phyloP scores from a whole-genome alignment of 495 filamentous ascomycete genomes.

The Lasiosphaeris hirsuta region DNA sequence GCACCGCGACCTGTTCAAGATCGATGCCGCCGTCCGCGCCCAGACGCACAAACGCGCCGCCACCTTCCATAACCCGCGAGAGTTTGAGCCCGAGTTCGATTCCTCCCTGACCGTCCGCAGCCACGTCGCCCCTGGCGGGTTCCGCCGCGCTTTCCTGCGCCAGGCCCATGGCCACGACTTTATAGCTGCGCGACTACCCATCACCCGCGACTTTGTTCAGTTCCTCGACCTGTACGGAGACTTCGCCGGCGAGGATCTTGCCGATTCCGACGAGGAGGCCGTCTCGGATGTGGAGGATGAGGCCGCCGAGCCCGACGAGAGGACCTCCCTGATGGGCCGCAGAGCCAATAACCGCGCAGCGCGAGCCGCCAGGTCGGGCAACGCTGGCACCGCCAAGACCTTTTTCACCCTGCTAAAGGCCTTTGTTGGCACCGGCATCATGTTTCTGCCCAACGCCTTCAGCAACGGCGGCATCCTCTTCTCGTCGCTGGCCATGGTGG shows the following conservation, averaged over 20 bases:
- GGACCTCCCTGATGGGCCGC: constrained; percentile 53
- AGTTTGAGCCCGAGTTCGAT: constrained; percentile 24
- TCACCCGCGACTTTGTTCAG: constrained; percentile 63
- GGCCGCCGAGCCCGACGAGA: constrained; percentile 40
- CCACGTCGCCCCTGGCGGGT: constrained; percentile 57
- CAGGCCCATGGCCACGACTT: constrained; percentile 44
- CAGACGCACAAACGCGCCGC: constrained; percentile 51
- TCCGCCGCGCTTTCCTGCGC: constrained; percentile 57
- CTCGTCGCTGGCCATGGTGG: constrained; percentile 56
- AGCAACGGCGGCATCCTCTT: constrained; percentile 66
- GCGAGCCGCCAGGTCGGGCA: constrained; percentile 36
- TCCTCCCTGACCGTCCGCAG: constrained; percentile 43
- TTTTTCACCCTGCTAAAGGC: constrained; percentile 68
- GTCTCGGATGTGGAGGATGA: constrained; percentile 43
- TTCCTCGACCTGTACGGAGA: constrained; percentile 68
- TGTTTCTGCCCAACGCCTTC: constrained; percentile 68
- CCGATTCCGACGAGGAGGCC: constrained; percentile 60
- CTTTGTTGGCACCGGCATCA: constrained; percentile 64
- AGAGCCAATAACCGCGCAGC: constrained; percentile 35
- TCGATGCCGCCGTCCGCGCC: constrained; percentile 48
- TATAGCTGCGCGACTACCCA: constrained; percentile 41
- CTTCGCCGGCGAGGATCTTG: constrained; percentile 70
- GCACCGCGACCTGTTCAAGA: constrained; percentile 65
- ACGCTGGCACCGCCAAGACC: constrained; percentile 57
- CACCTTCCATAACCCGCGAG: constrained; percentile 52